Percentiles rank a stretch among this genome's conserved stretches.
Evolutionary conservation across 129 eudicot genomes (phyloP).

Genomic region (Saussurea involucrata): DNA sequence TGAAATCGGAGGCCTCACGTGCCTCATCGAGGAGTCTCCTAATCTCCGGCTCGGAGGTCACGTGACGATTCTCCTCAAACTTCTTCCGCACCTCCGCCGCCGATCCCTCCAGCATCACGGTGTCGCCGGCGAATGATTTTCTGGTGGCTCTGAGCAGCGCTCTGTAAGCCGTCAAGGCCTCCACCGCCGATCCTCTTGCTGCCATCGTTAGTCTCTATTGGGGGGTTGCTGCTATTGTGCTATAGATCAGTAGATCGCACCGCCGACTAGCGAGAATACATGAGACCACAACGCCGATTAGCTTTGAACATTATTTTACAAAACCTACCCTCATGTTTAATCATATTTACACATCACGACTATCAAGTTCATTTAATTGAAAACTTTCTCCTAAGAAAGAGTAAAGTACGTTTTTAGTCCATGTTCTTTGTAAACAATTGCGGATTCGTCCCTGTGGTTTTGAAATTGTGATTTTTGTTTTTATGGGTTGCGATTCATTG

Average conservation of each 20-base stretch:
- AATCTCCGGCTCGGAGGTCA: slow-evolving; percentile 57
- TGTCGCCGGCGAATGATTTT: slow-evolving; percentile 76
- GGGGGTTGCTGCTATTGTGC: neutral
- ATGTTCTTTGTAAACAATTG: too few relatives aligned
- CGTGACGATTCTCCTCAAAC: slow-evolving; percentile 76
- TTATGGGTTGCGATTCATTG: too few relatives aligned
- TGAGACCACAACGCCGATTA: slow-evolving; percentile 13
- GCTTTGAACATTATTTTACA: neutral
- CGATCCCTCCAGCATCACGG: slow-evolving; percentile 63
- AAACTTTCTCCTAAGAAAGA: neutral
- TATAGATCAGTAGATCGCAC: slow-evolving; percentile 15
- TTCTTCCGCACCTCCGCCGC: slow-evolving; percentile 77
- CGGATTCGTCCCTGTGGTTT: too few relatives aligned
- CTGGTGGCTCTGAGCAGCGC: slow-evolving; percentile 66
- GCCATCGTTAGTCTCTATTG: slow-evolving; percentile 31
- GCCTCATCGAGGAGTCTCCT: slow-evolving; percentile 63
- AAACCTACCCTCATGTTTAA: neutral
- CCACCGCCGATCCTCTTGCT: slow-evolving; percentile 30
- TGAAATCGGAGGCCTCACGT: slow-evolving; percentile 74
- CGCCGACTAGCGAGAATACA: slow-evolving; percentile 18
- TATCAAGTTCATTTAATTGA: neutral
- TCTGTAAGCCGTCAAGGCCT: slow-evolving; percentile 72
- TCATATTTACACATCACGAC: neutral
- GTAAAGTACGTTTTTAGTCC: too few relatives aligned
- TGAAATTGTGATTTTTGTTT: too few relatives aligned